Conservation (phyloP, 805 yeast genomes). For the Candida yuanshanica region DNA sequence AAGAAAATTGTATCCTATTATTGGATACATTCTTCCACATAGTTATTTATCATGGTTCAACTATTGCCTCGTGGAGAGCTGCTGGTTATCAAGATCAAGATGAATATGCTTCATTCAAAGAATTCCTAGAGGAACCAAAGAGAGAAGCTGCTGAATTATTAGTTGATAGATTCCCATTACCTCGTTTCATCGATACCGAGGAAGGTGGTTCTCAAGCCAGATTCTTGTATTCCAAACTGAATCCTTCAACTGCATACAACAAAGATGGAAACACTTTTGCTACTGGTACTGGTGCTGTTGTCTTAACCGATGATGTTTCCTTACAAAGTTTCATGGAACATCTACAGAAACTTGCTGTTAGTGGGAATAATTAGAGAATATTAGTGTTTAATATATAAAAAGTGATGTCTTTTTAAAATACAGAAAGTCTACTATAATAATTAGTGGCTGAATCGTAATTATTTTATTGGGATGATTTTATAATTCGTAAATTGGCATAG, state of each 20-base stretch:
- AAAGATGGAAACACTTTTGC: constrained; percentile 35
- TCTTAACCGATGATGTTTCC: constrained; percentile 93
- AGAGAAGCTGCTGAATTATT: constrained; percentile 88
- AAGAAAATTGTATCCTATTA: constrained; percentile 79
- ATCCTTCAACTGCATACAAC: constrained; percentile 85
- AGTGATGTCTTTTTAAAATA: background rate
- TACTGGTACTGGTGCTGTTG: constrained; percentile 62
- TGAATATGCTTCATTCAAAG: constrained; percentile 84
- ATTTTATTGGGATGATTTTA: constrained; percentile 16
- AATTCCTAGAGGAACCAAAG: constrained; percentile 81
- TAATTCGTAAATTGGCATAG: constrained; percentile 70
- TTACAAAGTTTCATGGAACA: constrained; percentile 94
- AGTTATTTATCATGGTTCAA: constrained; percentile 90
- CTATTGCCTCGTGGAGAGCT: constrained; percentile 94
- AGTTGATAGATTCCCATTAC: constrained; percentile 93
- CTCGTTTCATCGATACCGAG: constrained; percentile 94
- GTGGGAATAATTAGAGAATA: constrained; percentile 8
- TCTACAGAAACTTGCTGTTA: constrained; percentile 84
- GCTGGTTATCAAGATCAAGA: constrained; percentile 90
- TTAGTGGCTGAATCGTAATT: background rate
- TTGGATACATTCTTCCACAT: constrained; percentile 97
- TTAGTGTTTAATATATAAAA: background rate
- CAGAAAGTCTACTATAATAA: background rate
- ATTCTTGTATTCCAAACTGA: constrained; percentile 88
- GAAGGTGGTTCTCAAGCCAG: constrained; percentile 99